A percentile compares a stretch with the other conserved stretches of the same genome.
Conservation (phyloP, 2,329 filamentous ascomycete species). For the Gremmenia infestans region DNA sequence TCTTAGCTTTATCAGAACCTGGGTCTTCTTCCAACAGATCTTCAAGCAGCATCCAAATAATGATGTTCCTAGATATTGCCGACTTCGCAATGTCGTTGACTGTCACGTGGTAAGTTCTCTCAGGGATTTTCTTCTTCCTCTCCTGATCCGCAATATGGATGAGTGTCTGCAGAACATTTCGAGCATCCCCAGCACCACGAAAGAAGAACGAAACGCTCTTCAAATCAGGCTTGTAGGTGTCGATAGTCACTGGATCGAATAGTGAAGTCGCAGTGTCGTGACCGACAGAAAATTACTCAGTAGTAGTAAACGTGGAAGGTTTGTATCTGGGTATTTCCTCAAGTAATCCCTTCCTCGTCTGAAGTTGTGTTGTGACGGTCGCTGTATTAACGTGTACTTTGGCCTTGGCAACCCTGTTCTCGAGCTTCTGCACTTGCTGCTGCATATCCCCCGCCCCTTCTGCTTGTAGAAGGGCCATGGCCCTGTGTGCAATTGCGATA, state of each 20-base stretch:
- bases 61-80: slow-evolving; percentile 7
- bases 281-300: slow-evolving; percentile 3
- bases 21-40: slow-evolving; percentile 1
- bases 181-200: slow-evolving; percentile 10
- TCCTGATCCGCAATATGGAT: slow-evolving; percentile 4
- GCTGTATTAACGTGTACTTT: not conserved
- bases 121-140: not conserved
- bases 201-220: slow-evolving; percentile 11
- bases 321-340: not conserved
- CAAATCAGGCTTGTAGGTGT: not conserved
- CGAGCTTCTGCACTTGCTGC: not conserved
- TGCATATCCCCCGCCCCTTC: not conserved
- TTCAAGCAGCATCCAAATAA: slow-evolving; percentile 12
- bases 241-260: not conserved
- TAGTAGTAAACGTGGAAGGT: not conserved
- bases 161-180: slow-evolving; percentile 7
- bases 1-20: slow-evolving; percentile 1
- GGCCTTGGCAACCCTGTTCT: slow-evolving; percentile 5
- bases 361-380: not conserved
- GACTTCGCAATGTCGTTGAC: slow-evolving; percentile 12
- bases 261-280: slow-evolving; percentile 1
- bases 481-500: not conserved
- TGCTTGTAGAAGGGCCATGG: not conserved
- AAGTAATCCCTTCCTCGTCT: not conserved
- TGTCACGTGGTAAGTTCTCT: slow-evolving; percentile 11